Conservation (phyloP, 805 yeast genomes). For the Myxozyma udenii region DNA sequence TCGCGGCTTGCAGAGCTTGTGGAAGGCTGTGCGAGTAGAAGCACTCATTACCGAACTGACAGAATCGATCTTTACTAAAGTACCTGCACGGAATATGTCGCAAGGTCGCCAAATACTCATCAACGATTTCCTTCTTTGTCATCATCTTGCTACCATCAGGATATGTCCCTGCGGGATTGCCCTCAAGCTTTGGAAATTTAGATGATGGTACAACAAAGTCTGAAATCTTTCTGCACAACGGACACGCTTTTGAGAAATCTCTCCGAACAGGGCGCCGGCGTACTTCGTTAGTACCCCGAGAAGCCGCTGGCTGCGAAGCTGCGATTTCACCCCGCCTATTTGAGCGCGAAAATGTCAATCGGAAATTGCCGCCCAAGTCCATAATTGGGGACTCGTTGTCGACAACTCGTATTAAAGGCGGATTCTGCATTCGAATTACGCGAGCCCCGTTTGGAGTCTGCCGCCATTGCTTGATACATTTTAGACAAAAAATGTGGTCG, state of each 20-base stretch:
- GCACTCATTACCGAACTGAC: conserved; percentile 24
- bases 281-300: too few species aligned
- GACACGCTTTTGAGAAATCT: conserved; percentile 18
- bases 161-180: too few species aligned
- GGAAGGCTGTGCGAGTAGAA: conserved; percentile 14
- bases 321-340: too few species aligned
- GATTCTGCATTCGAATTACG: too few species aligned
- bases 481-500: conserved; percentile 19
- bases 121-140: conserved; percentile 16
- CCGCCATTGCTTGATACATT: conserved; percentile 22
- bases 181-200: conserved; percentile 1
- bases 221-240: conserved; percentile 21
- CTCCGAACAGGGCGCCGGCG: neutral
- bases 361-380: too few species aligned
- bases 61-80: neutral
- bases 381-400: too few species aligned
- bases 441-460: too few species aligned
- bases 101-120: conserved; percentile 10
- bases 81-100: conserved; percentile 26
- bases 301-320: too few species aligned
- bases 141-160: neutral
- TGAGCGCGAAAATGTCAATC: too few species aligned
- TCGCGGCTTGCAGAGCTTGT: neutral
- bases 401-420: too few species aligned
- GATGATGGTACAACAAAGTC: conserved; percentile 23